phyloP scores from a whole-genome alignment of 2,329 filamentous ascomycete species.

The Pseudopyricularia cyperi region DNA sequence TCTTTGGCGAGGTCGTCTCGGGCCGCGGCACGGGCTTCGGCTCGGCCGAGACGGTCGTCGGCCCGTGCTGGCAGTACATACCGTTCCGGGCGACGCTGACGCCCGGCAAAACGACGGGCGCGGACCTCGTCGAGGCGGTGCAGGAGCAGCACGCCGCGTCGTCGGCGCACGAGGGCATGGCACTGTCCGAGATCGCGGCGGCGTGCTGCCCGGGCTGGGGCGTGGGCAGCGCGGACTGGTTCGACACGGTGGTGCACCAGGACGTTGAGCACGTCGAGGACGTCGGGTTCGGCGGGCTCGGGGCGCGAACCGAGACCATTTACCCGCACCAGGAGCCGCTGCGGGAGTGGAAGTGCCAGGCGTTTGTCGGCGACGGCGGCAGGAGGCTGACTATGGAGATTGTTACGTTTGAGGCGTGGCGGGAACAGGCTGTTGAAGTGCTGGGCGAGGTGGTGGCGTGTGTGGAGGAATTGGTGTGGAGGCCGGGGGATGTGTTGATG shows the following conservation, averaged over 20 bases:
- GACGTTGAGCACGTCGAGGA: constrained; percentile 49
- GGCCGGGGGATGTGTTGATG: constrained; percentile 13
- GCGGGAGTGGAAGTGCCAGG: constrained; percentile 48
- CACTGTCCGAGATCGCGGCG: constrained; percentile 36
- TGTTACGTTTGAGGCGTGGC: constrained; percentile 45
- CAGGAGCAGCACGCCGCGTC: constrained; percentile 45
- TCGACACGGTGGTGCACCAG: constrained; percentile 45
- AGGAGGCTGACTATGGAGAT: constrained; percentile 42
- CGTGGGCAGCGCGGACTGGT: constrained; percentile 24
- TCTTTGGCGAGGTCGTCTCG: constrained; percentile 54
- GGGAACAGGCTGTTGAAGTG: constrained; percentile 32
- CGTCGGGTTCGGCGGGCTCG: constrained; percentile 22
- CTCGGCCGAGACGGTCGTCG: constrained; percentile 42
- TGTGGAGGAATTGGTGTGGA: constrained; percentile 24
- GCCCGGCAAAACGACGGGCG: constrained; percentile 29
- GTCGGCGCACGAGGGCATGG: constrained; percentile 40
- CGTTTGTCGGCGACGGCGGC: constrained; percentile 37
- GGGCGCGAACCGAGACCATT: constrained; percentile 37
- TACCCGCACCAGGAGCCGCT: constrained; percentile 45
- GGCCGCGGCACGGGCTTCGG: constrained; percentile 42
- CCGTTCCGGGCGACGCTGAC: constrained; percentile 42
- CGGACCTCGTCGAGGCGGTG: constrained; percentile 37
- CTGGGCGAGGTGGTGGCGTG: constrained; percentile 33
- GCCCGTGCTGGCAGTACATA: constrained; percentile 55
- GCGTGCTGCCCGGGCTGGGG: constrained; percentile 26